Evolutionary conservation across 1,284 basidiomycete species (phyloP).

Genomic region (Moesziomyces antarcticus): DNA sequence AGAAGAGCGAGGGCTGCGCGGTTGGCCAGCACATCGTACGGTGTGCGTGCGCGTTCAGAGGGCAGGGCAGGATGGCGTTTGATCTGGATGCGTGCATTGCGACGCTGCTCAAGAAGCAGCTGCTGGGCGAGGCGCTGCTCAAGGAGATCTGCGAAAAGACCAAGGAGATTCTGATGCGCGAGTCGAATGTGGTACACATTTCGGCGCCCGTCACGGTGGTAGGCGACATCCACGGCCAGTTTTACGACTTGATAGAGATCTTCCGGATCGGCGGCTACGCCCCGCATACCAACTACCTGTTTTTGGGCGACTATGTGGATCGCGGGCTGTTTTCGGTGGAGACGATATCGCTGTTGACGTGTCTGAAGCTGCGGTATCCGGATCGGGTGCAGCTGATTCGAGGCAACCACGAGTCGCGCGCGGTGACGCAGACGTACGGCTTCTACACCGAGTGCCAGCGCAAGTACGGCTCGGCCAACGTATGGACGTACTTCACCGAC

Average conservation of each 20-base stretch:
- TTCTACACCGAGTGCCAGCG: constrained; percentile 99
- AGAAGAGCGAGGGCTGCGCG: neutral
- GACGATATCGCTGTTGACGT: constrained; percentile 95
- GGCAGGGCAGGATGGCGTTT: constrained; percentile 52
- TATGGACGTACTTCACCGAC: constrained; percentile 99
- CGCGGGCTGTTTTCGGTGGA: constrained; percentile 97
- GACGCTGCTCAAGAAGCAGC: constrained; percentile 66
- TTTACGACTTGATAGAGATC: constrained; percentile 99
- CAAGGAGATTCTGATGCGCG: constrained; percentile 86
- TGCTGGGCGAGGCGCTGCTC: constrained; percentile 64
- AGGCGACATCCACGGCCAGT: constrained; percentile 97
- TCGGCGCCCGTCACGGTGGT: constrained; percentile 98
- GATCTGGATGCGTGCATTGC: constrained; percentile 67
- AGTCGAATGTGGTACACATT: constrained; percentile 98
- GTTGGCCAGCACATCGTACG: neutral
- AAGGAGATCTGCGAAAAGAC: constrained; percentile 68
- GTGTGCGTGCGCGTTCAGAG: neutral
- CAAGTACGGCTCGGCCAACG: constrained; percentile 89
- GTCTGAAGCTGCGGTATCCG: constrained; percentile 95
- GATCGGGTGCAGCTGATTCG: constrained; percentile 96
- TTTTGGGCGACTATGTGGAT: constrained; percentile 91
- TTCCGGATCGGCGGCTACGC: constrained; percentile 97
- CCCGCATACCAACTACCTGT: constrained; percentile 94
- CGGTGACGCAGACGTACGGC: constrained; percentile 98
- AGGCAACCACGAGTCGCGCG: constrained; percentile 97